phyloP scores from a whole-genome alignment of 1,284 basidiomycete genomes.

The Cryptococcus sp. region DNA sequence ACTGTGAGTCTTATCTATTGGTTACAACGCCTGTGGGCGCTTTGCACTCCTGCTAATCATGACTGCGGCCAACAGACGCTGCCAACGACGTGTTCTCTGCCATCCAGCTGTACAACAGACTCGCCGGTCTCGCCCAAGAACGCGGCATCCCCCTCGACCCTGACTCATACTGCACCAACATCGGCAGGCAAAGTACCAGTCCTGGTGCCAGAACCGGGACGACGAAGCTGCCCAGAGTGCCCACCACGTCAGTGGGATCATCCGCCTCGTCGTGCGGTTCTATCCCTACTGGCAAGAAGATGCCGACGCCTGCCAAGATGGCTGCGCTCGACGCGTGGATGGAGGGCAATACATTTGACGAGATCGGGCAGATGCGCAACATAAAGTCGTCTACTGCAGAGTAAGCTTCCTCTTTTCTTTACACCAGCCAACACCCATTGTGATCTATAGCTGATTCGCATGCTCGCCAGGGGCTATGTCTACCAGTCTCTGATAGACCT shows the following conservation, averaged over 20 bases:
- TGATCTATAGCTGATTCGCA: background rate
- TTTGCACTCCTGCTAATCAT: background rate
- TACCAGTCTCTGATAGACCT: slow-evolving; percentile 4
- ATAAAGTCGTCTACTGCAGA: slow-evolving; percentile 24
- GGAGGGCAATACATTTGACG: slow-evolving; percentile 14
- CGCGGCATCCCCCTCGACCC: slow-evolving; percentile 17
- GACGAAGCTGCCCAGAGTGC: no score
- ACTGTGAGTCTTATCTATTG: slow-evolving; percentile 37
- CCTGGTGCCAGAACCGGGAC: no score
- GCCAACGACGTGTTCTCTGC: slow-evolving; percentile 50
- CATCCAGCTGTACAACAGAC: slow-evolving; percentile 32
- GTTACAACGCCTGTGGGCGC: no score
- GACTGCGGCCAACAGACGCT: slow-evolving; percentile 34
- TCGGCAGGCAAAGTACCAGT: background rate
- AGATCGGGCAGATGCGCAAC: slow-evolving; percentile 16
- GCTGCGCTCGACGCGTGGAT: slow-evolving; percentile 23
- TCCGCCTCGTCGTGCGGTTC: background rate
- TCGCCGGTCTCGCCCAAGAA: slow-evolving; percentile 19
- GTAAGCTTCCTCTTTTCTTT: slow-evolving; percentile 19
- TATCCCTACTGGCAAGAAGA: slow-evolving; percentile 3
- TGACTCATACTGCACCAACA: slow-evolving; percentile 9
- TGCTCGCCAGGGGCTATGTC: slow-evolving; percentile 11
- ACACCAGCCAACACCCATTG: background rate
- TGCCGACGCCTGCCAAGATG: slow-evolving; percentile 18
- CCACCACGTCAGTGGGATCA: no score